Conservation (phyloP, 2,329 filamentous ascomycete species). For the Macrophomina pseudophaseolina region DNA sequence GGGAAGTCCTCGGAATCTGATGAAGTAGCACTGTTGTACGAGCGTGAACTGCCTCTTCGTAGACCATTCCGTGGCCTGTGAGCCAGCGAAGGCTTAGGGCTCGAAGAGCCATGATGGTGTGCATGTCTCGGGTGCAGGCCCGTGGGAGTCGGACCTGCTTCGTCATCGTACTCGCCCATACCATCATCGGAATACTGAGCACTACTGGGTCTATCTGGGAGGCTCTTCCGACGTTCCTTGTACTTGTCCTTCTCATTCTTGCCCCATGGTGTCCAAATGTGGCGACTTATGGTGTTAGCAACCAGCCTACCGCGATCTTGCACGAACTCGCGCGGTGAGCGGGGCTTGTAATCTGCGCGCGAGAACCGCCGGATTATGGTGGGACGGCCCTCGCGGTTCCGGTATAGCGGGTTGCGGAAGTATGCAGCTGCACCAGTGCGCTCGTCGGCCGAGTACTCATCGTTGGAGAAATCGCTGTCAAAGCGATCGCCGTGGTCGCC, state of each 20-base stretch:
- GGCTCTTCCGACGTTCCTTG: constrained; percentile 34
- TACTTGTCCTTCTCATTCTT: constrained; percentile 27
- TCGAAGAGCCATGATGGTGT: constrained; percentile 6
- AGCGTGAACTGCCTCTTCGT: constrained; percentile 5
- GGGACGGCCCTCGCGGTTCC: constrained; percentile 51
- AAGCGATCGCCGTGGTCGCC: constrained; percentile 31
- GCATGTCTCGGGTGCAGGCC: constrained; percentile 31
- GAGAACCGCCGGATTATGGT: constrained; percentile 49
- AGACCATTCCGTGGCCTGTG: constrained; percentile 6
- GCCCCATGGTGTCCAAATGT: constrained; percentile 42
- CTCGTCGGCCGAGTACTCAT: constrained; percentile 48
- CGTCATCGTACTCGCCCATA: constrained; percentile 30
- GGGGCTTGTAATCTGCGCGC: constrained; percentile 32
- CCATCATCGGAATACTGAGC: constrained; percentile 13
- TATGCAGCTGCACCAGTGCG: constrained; percentile 52
- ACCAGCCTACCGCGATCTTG: constrained; percentile 38
- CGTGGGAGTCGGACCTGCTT: constrained; percentile 33
- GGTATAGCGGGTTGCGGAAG: constrained; percentile 56
- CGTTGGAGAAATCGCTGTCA: constrained; percentile 41
- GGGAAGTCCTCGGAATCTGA: constrained; percentile 16
- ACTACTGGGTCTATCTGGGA: constrained; percentile 35
- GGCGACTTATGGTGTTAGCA: constrained; percentile 37
- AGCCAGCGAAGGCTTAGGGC: constrained; percentile 14
- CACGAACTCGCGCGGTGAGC: constrained; percentile 34
- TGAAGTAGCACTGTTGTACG: constrained; percentile 16